Percentiles rank a stretch among this genome's conserved stretches.
These are phyloP conservation scores for Peniophora sp. DNA, from an alignment of 1,284 basidiomycete genomes.

Conservation along the genomic window DNA sequence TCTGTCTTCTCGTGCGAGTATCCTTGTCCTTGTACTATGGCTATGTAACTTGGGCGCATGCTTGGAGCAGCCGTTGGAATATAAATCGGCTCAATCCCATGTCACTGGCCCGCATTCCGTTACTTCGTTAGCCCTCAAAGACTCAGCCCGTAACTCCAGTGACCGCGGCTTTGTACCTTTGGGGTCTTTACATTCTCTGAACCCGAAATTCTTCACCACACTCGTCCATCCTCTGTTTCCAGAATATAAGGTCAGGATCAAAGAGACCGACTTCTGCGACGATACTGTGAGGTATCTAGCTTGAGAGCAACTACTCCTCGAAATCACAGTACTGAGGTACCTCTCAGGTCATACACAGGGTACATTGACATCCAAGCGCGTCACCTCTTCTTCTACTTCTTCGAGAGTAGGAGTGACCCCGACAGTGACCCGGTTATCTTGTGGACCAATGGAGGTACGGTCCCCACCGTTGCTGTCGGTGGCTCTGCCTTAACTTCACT, in stretches of 20 bases:
- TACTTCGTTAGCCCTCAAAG: too few relatives aligned
- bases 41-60: too few relatives aligned
- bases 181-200: conserved; percentile 5
- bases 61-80: too few relatives aligned
- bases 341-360: conserved; percentile 29
- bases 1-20: too few relatives aligned
- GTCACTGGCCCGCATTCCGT: too few relatives aligned
- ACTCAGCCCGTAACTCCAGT: too few relatives aligned
- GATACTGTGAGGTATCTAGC: conserved; percentile 9
- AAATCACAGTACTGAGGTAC: too few relatives aligned
- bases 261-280: conserved; percentile 14
- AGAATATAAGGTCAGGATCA: conserved; percentile 10
- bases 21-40: too few relatives aligned
- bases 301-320: too few relatives aligned
- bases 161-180: conserved; percentile 5
- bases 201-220: conserved; percentile 7
- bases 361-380: conserved; percentile 53
- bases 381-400: conserved; percentile 47
- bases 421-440: conserved; percentile 48
- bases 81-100: too few relatives aligned
- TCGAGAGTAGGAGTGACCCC: conserved; percentile 30
- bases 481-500: background rate
- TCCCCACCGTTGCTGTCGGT: background rate
- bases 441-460: conserved; percentile 47
- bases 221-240: conserved; percentile 11